These are phyloP conservation scores for Cnidoscolus chayamansa DNA, from an alignment of 441 rosid genomes.

Conservation along the genomic window DNA sequence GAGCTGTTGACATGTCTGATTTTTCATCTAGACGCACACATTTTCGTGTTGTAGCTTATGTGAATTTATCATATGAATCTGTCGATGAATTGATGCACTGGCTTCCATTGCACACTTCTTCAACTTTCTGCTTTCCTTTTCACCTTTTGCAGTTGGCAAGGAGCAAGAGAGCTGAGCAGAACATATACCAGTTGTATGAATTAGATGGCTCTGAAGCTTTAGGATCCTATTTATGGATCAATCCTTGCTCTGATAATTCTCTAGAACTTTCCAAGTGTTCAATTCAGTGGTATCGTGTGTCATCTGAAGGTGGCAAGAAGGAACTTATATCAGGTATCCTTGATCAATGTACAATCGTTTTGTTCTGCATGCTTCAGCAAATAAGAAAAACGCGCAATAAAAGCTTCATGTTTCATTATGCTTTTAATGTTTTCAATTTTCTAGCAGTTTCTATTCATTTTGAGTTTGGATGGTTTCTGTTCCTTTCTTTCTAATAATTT, in stretches of 20 bases:
- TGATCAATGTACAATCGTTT: background rate
- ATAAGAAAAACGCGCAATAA: background rate
- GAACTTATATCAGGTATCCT: constrained; percentile 78
- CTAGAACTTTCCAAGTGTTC: constrained; percentile 69
- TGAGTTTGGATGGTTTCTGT: background rate
- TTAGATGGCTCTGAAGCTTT: constrained; percentile 83
- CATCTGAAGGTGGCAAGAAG: constrained; percentile 71
- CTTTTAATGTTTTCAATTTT: background rate
- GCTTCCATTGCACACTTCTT: constrained; percentile 11
- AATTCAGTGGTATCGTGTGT: constrained; percentile 82
- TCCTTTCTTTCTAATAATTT: background rate
- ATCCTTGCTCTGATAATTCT: constrained; percentile 59
- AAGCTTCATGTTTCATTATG: background rate
- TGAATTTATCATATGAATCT: background rate
- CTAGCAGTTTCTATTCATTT: background rate
- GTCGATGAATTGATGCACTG: background rate
- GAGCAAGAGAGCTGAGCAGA: constrained; percentile 59
- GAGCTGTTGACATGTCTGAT: background rate
- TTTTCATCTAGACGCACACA: background rate
- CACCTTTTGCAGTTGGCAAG: constrained; percentile 47
- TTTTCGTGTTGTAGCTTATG: background rate
- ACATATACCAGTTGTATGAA: constrained; percentile 48
- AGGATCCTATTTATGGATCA: constrained; percentile 69
- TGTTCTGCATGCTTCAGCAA: background rate
- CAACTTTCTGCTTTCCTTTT: constrained; percentile 17